These are phyloP conservation scores for Brassica carinata DNA, from an alignment of 345 rosid species.

Conservation along the genomic window DNA sequence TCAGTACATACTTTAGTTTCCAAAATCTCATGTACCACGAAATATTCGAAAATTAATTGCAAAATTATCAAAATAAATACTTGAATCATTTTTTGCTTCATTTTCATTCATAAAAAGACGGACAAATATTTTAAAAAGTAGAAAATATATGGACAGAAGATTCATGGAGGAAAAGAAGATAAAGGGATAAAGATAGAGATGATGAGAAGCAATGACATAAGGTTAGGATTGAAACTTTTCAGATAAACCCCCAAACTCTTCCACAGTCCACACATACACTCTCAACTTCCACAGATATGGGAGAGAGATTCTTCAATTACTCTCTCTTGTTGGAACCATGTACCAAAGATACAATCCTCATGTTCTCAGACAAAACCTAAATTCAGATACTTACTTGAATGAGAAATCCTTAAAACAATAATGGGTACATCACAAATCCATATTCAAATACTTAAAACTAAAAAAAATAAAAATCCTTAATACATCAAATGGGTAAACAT, in stretches of 20 bases:
- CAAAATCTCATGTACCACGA: constrained; percentile 6
- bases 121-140: not conserved
- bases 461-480: not conserved
- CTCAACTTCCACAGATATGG: constrained; percentile 9
- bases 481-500: constrained; percentile 21
- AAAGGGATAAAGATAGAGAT: constrained; percentile 41
- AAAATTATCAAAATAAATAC: not conserved
- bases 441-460: not conserved
- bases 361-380: not conserved
- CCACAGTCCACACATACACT: constrained; percentile 28
- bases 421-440: not conserved
- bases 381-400: not conserved
- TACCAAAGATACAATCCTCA: not conserved
- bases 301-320: constrained; percentile 7
- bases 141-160: constrained; percentile 23
- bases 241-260: constrained; percentile 26
- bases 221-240: constrained; percentile 26
- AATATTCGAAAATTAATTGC: constrained; percentile 18
- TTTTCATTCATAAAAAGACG: not conserved
- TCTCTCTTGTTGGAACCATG: not conserved
- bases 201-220: constrained; percentile 22
- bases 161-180: constrained; percentile 18
- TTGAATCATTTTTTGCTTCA: not conserved
- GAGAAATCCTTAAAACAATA: not conserved
- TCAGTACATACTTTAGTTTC: not conserved